Evolutionary conservation across 768 basidiomycete genomes (phyloP).

Genomic region (Terana coerulea): DNA sequence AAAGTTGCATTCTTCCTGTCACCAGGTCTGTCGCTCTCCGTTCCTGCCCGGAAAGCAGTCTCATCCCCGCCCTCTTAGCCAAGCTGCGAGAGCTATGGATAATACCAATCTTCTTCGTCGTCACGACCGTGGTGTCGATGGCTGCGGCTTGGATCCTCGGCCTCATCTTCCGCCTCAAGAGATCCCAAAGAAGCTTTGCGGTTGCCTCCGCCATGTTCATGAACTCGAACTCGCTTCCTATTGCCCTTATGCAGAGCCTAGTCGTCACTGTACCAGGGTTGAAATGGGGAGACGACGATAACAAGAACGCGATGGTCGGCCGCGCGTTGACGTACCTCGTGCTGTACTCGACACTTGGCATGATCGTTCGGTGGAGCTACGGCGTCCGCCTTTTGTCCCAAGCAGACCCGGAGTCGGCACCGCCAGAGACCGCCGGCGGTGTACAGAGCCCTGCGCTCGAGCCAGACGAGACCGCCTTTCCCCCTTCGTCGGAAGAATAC

Average conservation of each 20-base stretch:
- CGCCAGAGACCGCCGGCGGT: conserved; percentile 23
- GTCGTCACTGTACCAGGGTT: conserved; percentile 79
- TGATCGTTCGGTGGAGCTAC: conserved; percentile 96
- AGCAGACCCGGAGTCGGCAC: conserved; percentile 50
- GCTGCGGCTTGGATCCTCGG: conserved; percentile 61
- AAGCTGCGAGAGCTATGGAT: conserved; percentile 83
- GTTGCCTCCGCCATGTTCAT: conserved; percentile 86
- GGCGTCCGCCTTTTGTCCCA: conserved; percentile 79
- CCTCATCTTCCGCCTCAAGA: conserved; percentile 59
- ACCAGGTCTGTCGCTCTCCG: conserved; percentile 50
- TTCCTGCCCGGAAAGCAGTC: not conserved
- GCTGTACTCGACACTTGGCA: conserved; percentile 90
- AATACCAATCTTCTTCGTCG: conserved; percentile 79
- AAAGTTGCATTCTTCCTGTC: conserved; percentile 86
- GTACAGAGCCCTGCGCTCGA: conserved; percentile 33
- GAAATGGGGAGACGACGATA: conserved; percentile 80
- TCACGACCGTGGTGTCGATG: conserved; percentile 74
- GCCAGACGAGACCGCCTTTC: conserved; percentile 24
- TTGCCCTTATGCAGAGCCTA: conserved; percentile 90
- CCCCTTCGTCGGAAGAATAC: conserved; percentile 21
- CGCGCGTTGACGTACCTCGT: conserved; percentile 88
- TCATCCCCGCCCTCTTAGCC: conserved; percentile 31
- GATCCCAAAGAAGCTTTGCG: conserved; percentile 77
- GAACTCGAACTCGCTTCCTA: conserved; percentile 94
- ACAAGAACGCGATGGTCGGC: conserved; percentile 84